A percentile compares a stretch with the other conserved stretches of the same genome.
These are phyloP conservation scores for Calophaca sinica DNA, from an alignment of 306 rosid species.

Conservation along the genomic window DNA sequence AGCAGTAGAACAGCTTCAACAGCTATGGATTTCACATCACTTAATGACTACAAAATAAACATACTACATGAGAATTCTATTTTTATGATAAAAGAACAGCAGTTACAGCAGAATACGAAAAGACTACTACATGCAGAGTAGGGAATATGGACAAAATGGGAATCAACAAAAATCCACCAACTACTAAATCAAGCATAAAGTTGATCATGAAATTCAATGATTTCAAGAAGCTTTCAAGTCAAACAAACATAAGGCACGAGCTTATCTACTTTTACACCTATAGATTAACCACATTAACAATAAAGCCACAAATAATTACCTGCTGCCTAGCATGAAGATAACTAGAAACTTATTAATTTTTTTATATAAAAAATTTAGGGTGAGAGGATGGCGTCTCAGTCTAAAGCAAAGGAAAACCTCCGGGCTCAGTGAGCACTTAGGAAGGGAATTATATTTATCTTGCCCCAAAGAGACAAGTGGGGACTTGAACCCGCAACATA, in stretches of 20 bases:
- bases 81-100: conserved; percentile 30
- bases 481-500: no score
- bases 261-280: conserved; percentile 1
- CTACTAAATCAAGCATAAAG: conserved; percentile 31
- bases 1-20: conserved; percentile 94
- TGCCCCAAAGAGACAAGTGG: no score
- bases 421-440: no score
- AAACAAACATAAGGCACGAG: conserved; percentile 7
- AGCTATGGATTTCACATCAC: conserved; percentile 87
- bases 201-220: conserved; percentile 22
- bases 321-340: not conserved
- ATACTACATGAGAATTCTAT: conserved; percentile 32
- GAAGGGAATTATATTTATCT: no score
- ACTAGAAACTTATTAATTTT: not conserved
- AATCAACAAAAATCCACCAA: conserved; percentile 38
- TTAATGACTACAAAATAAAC: conserved; percentile 65
- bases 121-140: conserved; percentile 28
- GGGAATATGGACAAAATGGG: not conserved
- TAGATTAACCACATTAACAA: not conserved
- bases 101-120: conserved; percentile 14
- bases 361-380: no score
- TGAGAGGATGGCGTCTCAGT: no score
- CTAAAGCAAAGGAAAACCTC: no score
- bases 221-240: conserved; percentile 13
- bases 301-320: conserved; percentile 27